These are phyloP conservation scores for Populus hybrid DNA, from an alignment of 441 rosid genomes.

Conservation along the genomic window DNA sequence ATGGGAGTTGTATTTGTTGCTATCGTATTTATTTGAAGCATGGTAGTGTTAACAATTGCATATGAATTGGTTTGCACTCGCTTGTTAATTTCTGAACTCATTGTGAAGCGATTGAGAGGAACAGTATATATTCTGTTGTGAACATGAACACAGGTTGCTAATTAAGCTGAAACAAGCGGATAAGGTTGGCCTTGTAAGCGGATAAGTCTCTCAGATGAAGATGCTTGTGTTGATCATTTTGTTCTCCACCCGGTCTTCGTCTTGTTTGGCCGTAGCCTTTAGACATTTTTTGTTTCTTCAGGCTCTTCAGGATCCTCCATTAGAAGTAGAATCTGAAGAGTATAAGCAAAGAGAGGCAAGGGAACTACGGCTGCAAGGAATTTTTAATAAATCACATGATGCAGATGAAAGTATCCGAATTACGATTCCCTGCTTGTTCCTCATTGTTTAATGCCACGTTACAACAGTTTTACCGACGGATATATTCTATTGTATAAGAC, in stretches of 20 bases:
- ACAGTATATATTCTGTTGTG: neutral
- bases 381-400: neutral
- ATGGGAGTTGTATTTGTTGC: neutral
- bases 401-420: neutral
- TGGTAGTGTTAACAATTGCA: neutral
- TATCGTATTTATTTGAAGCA: neutral
- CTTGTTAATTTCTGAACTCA: neutral
- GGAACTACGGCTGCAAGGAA: neutral
- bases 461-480: too few species aligned
- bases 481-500: too few species aligned
- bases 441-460: neutral
- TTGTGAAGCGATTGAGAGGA: neutral
- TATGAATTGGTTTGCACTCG: neutral
- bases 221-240: neutral
- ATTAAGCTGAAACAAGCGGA: neutral
- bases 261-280: neutral
- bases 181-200: neutral
- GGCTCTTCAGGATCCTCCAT: conserved; percentile 22
- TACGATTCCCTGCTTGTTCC: neutral
- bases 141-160: neutral
- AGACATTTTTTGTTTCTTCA: neutral
- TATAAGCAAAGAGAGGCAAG: neutral
- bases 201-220: neutral
- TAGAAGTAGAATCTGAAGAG: conserved; percentile 24
- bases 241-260: neutral